Evolutionary conservation across 352 stramenopile species (phyloP), one percentile per base, ranked within the genome.

Genomic region (Phytophthora syringae): DNA sequence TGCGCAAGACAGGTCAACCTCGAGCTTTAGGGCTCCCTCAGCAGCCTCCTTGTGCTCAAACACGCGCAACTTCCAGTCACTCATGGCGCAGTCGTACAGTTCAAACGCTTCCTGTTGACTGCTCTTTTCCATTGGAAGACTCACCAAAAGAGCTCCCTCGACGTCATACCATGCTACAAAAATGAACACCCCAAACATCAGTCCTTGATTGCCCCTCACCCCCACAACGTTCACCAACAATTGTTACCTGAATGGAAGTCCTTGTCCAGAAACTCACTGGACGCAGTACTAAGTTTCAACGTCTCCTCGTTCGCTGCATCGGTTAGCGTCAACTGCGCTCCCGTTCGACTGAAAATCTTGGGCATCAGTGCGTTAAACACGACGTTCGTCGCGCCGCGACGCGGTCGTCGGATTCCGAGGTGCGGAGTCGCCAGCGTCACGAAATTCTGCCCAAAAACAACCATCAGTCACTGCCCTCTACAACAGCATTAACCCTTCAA

Each of bases 401-500:
- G 74, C 25, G 86, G 80, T 18, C 80, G 79, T 22, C 84, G 82
- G 24, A 90, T 90, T 44, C 86, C 86, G 50, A 95, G 62, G 40
- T 95, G 84, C n/a, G 86, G 86, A 28, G 82, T 83, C 39, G 86
- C 86, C 32, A 94, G 64, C 34, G 86, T 88, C 47, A 95, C 81
- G 39, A 95, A 92, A 62, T 93, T 95, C 86, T 94, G 63, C 0
- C 30, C 55, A n/a, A n/a, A 15, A 48, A 10, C 37, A 56, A 18
- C 6, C 24, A 36, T 67, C 25, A 61, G 55, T 48, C 16, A 54
- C 16, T 20, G n/a, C 32, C 18, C 10, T 55, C 34, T 27, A 51
- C 25, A 45, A 9, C 1, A 9, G 9, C 7, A n/a, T 30, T 25
- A 21, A 48, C 15, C 37, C 50, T 16, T 18, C 36, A 27, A 54